phyloP scores from a whole-genome alignment of 768 basidiomycete species.

The Tricholoma saponaceum region DNA sequence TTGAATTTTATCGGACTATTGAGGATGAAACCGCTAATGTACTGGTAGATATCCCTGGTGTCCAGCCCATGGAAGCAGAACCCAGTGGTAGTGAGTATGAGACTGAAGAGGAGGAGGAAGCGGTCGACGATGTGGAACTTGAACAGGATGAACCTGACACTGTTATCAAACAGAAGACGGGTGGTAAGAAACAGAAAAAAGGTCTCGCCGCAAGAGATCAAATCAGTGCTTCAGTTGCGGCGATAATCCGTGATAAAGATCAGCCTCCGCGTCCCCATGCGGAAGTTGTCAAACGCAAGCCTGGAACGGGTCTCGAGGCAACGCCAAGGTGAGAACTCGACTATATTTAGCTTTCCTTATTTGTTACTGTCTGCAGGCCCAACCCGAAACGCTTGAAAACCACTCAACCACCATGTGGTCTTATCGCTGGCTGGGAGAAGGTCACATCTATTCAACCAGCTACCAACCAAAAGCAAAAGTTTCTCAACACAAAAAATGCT shows the following conservation, averaged over 20 bases:
- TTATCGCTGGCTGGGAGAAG: background rate
- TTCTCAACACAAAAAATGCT: background rate
- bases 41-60: background rate
- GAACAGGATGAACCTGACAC: background rate
- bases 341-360: background rate
- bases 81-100: background rate
- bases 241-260: background rate
- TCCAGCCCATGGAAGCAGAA: background rate
- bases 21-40: background rate
- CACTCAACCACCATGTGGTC: background rate
- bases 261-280: background rate
- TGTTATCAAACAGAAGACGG: background rate
- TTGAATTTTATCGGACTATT: background rate
- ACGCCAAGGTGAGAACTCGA: background rate
- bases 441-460: background rate
- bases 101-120: background rate
- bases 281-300: background rate
- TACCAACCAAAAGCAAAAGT: background rate
- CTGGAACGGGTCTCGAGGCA: background rate
- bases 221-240: background rate
- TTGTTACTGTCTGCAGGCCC: background rate
- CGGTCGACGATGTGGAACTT: background rate
- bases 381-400: background rate
- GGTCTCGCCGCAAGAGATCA: background rate
- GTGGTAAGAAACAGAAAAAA: conserved; percentile 1